A percentile compares a stretch with the other conserved stretches of the same genome.
Evolutionary conservation across 768 basidiomycete genomes (phyloP).

Genomic region (Chalciporus piperatus): DNA sequence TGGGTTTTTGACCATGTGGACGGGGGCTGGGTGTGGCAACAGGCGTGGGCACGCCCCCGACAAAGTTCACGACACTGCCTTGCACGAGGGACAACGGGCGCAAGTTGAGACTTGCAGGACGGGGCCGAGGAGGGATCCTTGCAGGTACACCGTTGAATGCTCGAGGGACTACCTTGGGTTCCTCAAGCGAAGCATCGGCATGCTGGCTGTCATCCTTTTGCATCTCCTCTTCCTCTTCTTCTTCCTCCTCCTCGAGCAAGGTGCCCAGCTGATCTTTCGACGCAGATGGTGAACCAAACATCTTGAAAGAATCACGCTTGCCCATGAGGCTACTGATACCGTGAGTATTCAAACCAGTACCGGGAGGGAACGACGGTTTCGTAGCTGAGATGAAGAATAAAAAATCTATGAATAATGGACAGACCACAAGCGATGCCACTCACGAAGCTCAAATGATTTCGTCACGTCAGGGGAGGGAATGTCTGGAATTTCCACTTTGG

Average conservation of each 20-base stretch:
- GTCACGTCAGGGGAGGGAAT: conserved; percentile 57
- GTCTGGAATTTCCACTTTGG: conserved; percentile 84
- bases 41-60: conserved; percentile 49
- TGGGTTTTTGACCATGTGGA: conserved; percentile 39
- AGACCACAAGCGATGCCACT: conserved; percentile 30
- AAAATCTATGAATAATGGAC: neutral
- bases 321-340: conserved; percentile 43
- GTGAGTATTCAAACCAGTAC: conserved; percentile 39
- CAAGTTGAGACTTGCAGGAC: conserved; percentile 64
- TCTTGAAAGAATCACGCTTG: conserved; percentile 84
- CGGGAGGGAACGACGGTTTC: conserved; percentile 58
- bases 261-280: conserved; percentile 78
- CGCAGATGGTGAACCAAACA: conserved; percentile 54
- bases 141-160: conserved; percentile 30
- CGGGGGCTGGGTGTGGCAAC: conserved; percentile 50
- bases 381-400: conserved; percentile 40
- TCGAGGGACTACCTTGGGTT: conserved; percentile 20
- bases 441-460: conserved; percentile 66
- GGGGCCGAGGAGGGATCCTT: conserved; percentile 48
- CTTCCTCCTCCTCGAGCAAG: conserved; percentile 83
- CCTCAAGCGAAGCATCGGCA: conserved; percentile 15
- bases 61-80: conserved; percentile 40
- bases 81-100: conserved; percentile 71
- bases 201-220: conserved; percentile 40
- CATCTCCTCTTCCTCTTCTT: conserved; percentile 82